Evolutionary conservation across 257 asterid genomes (phyloP).

Genomic region (Hygrophila difformis): DNA sequence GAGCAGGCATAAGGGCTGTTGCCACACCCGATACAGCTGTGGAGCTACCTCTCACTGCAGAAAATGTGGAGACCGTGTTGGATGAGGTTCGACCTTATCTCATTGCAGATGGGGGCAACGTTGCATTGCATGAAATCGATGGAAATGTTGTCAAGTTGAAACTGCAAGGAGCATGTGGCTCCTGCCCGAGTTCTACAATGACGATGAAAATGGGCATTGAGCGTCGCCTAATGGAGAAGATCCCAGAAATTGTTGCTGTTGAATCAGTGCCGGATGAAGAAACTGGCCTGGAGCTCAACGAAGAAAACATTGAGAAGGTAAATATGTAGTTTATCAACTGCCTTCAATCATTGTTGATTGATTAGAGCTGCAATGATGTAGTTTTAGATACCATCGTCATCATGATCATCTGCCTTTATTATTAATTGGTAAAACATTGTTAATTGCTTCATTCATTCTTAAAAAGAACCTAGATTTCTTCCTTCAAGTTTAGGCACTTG

Average conservation of each 20-base stretch:
- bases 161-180: slow-evolving; percentile 98
- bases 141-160: slow-evolving; percentile 84
- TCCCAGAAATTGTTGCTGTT: slow-evolving; percentile 88
- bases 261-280: slow-evolving; percentile 91
- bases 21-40: slow-evolving; percentile 60
- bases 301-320: slow-evolving; percentile 94
- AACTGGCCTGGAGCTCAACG: slow-evolving; percentile 90
- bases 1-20: slow-evolving; percentile 60
- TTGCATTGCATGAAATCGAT: slow-evolving; percentile 86
- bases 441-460: too few relatives aligned
- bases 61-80: slow-evolving; percentile 79
- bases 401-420: too few relatives aligned
- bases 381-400: too few relatives aligned
- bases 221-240: slow-evolving; percentile 85
- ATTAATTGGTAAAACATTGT: too few relatives aligned
- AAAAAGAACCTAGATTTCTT: too few relatives aligned
- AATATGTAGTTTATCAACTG: slow-evolving; percentile 13
- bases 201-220: slow-evolving; percentile 98
- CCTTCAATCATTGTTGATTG: slow-evolving; percentile 8
- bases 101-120: slow-evolving; percentile 96
- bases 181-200: slow-evolving; percentile 80
- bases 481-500: too few relatives aligned
- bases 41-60: slow-evolving; percentile 80
- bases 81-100: slow-evolving; percentile 94
- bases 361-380: not conserved